Base-by-base conservation (phyloP, 768 basidiomycete species). In the Kwoniella shandongensis region DNA sequence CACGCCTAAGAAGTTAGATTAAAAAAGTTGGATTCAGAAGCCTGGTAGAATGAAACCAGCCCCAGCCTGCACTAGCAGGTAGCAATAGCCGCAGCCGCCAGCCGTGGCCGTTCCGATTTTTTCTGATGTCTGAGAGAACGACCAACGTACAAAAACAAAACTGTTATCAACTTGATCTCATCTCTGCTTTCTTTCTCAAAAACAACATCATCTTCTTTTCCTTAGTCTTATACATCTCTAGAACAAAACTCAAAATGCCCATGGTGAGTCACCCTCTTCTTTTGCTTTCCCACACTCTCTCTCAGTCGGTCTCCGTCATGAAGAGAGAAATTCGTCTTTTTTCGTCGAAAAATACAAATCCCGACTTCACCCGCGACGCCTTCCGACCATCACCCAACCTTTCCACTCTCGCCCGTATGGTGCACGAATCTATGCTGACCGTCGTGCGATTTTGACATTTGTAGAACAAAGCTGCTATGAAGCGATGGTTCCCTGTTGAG, bases 401-500 rank as follows among this genome's bases (percentile, higher is more conserved):
- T 22, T 36, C 22, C n/a, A 51, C 15, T n/a, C n/a, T n/a, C n/a
- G n/a, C n/a, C n/a, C n/a, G n/a, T n/a, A n/a, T n/a, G n/a, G n/a
- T n/a, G n/a, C n/a, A n/a, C n/a, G n/a, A n/a, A n/a, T n/a, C n/a
- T n/a, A 36, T 32, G 41, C 52, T 44, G 18, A 45, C 25, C 1
- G 20, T 22, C 27, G 40, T n/a, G n/a, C 36, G 38, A n/a, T 35
- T n/a, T n/a, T n/a, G n/a, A n/a, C n/a, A n/a, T n/a, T 7, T 27
- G 17, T 40, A 51, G 55, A 32, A 29, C 55, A 42, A 50, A 53
- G 54, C 44, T 32, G 44, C 60, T 42, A 32, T 60, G 27, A 70
- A 73, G 61, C 70, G 87, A 77, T 87, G 86, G 86, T 85, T 81
- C 70, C 86, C 87, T 79, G 79, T 86, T 65, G 87, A 88, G 83